Conservation (phyloP, 768 basidiomycete species). For the Psilocybe sp. region DNA sequence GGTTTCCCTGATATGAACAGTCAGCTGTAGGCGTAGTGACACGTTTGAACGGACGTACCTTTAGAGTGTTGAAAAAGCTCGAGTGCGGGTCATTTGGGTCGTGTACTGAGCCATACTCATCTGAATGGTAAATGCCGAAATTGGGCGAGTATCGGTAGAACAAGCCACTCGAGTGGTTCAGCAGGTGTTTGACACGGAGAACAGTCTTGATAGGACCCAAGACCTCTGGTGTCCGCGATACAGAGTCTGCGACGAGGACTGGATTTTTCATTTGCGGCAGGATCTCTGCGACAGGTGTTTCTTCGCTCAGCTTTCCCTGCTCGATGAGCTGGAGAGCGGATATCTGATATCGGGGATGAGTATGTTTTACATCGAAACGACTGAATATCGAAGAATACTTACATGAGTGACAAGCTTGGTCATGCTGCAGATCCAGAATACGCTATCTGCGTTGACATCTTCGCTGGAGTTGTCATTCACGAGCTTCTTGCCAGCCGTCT, state of each 20-base stretch:
- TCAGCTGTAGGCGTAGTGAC: not conserved
- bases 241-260: not conserved
- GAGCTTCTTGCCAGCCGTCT: not conserved
- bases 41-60: constrained; percentile 10
- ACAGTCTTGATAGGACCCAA: constrained; percentile 12
- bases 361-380: no score
- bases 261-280: not conserved
- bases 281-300: not conserved
- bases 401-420: not conserved
- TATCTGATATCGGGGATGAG: no score
- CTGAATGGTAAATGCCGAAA: not conserved
- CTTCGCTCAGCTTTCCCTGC: not conserved
- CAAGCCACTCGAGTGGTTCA: constrained; percentile 26
- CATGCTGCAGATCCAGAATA: constrained; percentile 4
- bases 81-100: constrained; percentile 8
- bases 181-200: constrained; percentile 20
- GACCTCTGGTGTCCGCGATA: not conserved
- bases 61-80: constrained; percentile 13
- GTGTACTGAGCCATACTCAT: constrained; percentile 13
- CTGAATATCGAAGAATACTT: not conserved
- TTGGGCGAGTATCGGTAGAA: constrained; percentile 12
- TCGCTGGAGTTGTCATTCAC: not conserved
- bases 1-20: constrained; percentile 10
- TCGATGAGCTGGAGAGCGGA: not conserved
- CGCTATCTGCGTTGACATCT: not conserved